phyloP scores from a whole-genome alignment of 23 red algal genomes.

The Gracilaria gracilis region DNA sequence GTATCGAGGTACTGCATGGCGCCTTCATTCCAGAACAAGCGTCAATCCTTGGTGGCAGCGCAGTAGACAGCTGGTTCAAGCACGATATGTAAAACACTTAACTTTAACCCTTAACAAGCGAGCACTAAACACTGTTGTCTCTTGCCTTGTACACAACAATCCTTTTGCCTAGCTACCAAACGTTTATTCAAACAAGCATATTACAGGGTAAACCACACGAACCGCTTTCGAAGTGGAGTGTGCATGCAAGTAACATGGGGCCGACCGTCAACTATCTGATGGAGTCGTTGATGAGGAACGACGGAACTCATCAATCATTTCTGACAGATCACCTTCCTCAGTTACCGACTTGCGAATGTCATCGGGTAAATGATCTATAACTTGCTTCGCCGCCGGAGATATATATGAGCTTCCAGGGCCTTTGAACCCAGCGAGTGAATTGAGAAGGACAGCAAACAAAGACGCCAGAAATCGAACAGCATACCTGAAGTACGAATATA shows the following conservation, averaged over 20 bases:
- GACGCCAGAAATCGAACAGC: background rate
- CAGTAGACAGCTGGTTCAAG: background rate
- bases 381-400: conserved; percentile 5
- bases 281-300: background rate
- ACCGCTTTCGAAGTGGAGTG: too few relatives aligned
- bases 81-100: background rate
- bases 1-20: conserved; percentile 90
- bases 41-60: conserved; percentile 25
- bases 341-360: conserved; percentile 9
- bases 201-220: too few relatives aligned
- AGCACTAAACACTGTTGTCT: background rate
- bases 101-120: background rate
- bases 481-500: background rate
- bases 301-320: background rate
- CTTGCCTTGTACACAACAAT: too few relatives aligned
- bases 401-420: conserved; percentile 25
- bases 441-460: conserved; percentile 5
- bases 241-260: background rate
- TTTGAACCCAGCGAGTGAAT: conserved; percentile 11
- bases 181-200: too few relatives aligned
- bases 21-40: conserved; percentile 51
- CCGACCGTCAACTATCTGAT: background rate
- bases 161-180: too few relatives aligned
- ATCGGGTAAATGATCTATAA: conserved; percentile 6
- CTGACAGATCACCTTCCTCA: conserved; percentile 25